These are phyloP conservation scores for Aspergillus unguis DNA, from an alignment of 2,329 filamentous ascomycete species.

Conservation along the genomic window DNA sequence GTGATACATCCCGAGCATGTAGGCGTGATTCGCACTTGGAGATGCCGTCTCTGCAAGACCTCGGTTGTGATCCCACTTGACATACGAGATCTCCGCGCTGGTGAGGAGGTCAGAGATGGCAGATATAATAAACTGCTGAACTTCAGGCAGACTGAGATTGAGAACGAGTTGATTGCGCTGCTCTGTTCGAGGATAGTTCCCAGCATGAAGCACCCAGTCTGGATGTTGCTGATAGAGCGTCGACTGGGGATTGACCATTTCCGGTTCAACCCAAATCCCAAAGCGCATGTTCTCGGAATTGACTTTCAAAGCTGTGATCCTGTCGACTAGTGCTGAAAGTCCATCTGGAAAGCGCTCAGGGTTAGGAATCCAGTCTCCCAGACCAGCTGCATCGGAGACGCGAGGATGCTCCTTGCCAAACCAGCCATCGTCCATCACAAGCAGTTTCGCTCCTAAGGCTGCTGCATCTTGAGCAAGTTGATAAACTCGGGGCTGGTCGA, in stretches of 20 bases:
- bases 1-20: conserved; percentile 62
- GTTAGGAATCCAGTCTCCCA: conserved; percentile 64
- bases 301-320: conserved; percentile 50
- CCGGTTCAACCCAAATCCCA: conserved; percentile 65
- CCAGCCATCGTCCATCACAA: conserved; percentile 67
- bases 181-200: conserved; percentile 54
- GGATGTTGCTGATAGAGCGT: conserved; percentile 60
- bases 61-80: conserved; percentile 69
- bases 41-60: conserved; percentile 59
- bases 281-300: conserved; percentile 48
- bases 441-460: conserved; percentile 57
- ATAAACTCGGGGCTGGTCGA: conserved; percentile 53
- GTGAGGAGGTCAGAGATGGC: conserved; percentile 54
- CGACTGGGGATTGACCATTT: conserved; percentile 65
- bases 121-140: conserved; percentile 61
- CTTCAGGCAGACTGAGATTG: conserved; percentile 58
- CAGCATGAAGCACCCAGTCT: conserved; percentile 61
- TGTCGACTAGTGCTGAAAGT: conserved; percentile 50
- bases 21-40: conserved; percentile 54
- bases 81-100: conserved; percentile 54
- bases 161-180: conserved; percentile 60
- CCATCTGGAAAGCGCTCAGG: conserved; percentile 58
- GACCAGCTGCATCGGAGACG: conserved; percentile 54
- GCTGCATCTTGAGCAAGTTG: conserved; percentile 40
- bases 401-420: conserved; percentile 62